Conservation (phyloP, 768 basidiomycete genomes). For the Boletus subcaerulescens region DNA sequence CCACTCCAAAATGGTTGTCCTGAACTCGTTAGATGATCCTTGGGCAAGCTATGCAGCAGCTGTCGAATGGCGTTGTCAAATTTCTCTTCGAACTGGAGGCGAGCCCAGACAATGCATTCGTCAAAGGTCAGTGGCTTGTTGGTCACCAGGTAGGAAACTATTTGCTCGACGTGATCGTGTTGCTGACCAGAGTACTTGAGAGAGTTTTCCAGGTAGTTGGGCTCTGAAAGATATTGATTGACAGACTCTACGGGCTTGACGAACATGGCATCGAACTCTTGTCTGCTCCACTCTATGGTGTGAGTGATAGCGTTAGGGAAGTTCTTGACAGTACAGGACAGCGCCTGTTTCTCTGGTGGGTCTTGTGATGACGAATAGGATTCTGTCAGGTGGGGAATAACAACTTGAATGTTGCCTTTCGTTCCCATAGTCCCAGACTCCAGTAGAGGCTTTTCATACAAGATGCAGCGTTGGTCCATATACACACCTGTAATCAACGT, state of each 20-base stretch:
- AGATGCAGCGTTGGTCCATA: constrained; percentile 98
- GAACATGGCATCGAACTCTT: constrained; percentile 89
- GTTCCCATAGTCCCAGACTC: constrained; percentile 98
- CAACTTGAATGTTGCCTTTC: constrained; percentile 95
- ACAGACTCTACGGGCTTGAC: constrained; percentile 92
- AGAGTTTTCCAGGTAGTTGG: constrained; percentile 89
- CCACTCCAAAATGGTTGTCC: constrained; percentile 99
- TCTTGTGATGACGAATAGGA: constrained; percentile 98
- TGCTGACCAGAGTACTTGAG: constrained; percentile 92
- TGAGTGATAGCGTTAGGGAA: constrained; percentile 98
- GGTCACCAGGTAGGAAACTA: constrained; percentile 84
- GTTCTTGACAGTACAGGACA: constrained; percentile 97
- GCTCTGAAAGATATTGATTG: constrained; percentile 95
- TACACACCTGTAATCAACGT: constrained; percentile 65
- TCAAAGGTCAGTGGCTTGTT: constrained; percentile 94
- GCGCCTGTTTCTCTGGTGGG: constrained; percentile 96
- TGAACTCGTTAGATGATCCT: constrained; percentile 85
- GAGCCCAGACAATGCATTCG: constrained; percentile 96
- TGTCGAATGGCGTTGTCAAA: constrained; percentile 94
- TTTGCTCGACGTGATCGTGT: constrained; percentile 84
- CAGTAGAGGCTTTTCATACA: constrained; percentile 92
- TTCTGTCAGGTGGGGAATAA: constrained; percentile 92
- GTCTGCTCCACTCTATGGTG: constrained; percentile 98
- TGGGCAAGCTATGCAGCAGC: constrained; percentile 89
- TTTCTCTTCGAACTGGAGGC: constrained; percentile 90